Evolutionary conservation across 495 filamentous ascomycete genomes (phyloP), one percentile per base, ranked within the genome.

Genomic region (Haplographium delicatum): DNA sequence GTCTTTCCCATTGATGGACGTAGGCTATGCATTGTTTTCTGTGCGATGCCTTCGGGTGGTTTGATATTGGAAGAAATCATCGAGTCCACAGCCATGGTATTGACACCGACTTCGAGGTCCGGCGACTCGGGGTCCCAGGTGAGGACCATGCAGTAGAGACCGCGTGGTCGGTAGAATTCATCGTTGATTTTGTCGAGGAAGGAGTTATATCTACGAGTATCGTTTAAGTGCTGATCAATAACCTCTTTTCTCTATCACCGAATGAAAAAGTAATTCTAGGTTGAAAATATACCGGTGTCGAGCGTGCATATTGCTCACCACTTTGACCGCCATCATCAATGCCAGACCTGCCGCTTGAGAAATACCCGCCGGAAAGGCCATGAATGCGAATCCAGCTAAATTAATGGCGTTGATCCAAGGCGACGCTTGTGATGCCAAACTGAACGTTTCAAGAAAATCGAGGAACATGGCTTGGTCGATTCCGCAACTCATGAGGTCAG

Each of bases 91-190:
- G 28, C 28, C 28, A 13, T 13, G 13, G 28, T 31, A 24, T 72
- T 63, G 30, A 65, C 54, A 7, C 57, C 27, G n/a, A 59, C 62
- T 8, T 54, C 53, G 1, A 68, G 56, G 4, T 59, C 44, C 8
- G 58, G 25, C 0, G 59, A 60, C 9, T 72, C 63, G 1, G 75
- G 70, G 20, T 77, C 72, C 62, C 73, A 82, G 5, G 74, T 75
- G 72, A 84, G 76, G 25, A 84, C 61, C 13, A 83, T 59, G 44
- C 72, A 75, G 60, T 72, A 81, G 1, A 83, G 67, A 6, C 80
- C 80, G 13, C 71, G 72, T 0, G 80, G 80, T 16, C 62, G 66
- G 63, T 81, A 83, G 27, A 81, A 68, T 27, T 75, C 65, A 5
- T 71, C 62, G 61, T 83, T 83, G 54, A 79, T 71, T 51, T 68